These are phyloP conservation scores for Saccharomycopsis sp. DNA, from an alignment of 805 yeast genomes.

Conservation along the genomic window DNA sequence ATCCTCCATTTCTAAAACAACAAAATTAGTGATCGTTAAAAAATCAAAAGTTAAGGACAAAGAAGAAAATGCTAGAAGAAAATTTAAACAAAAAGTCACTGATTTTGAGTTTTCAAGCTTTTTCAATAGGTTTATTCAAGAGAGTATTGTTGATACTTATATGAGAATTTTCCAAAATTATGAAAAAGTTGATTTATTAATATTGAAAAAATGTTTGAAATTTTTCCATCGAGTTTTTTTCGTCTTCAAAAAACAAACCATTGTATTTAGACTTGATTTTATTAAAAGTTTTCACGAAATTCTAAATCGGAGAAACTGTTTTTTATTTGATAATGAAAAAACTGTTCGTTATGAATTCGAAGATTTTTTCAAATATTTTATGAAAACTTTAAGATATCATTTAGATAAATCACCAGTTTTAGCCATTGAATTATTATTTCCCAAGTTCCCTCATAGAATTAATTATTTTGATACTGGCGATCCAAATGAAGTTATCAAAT, in stretches of 20 bases:
- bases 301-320: constrained; percentile 29
- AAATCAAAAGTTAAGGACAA: constrained; percentile 9
- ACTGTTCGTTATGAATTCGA: constrained; percentile 48
- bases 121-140: constrained; percentile 40
- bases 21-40: constrained; percentile 22
- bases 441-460: constrained; percentile 35
- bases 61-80: neutral
- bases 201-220: constrained; percentile 52
- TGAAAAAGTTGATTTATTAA: constrained; percentile 45
- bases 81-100: constrained; percentile 31
- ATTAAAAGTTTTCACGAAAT: constrained; percentile 46
- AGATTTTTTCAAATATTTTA: constrained; percentile 53
- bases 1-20: constrained; percentile 36
- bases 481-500: too few relatives aligned
- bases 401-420: constrained; percentile 41
- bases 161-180: constrained; percentile 50
- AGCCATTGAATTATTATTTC: constrained; percentile 57
- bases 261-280: constrained; percentile 64
- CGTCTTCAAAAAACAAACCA: constrained; percentile 45
- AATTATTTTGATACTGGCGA: constrained; percentile 57
- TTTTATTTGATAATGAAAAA: constrained; percentile 35
- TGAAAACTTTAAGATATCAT: constrained; percentile 44
- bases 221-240: constrained; percentile 67
- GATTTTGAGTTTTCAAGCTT: constrained; percentile 35
- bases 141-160: constrained; percentile 54